Evolutionary conservation across 2,329 filamentous ascomycete species (phyloP), one percentile per base, ranked within the genome.

Genomic region (Lachnum nothofagi): DNA sequence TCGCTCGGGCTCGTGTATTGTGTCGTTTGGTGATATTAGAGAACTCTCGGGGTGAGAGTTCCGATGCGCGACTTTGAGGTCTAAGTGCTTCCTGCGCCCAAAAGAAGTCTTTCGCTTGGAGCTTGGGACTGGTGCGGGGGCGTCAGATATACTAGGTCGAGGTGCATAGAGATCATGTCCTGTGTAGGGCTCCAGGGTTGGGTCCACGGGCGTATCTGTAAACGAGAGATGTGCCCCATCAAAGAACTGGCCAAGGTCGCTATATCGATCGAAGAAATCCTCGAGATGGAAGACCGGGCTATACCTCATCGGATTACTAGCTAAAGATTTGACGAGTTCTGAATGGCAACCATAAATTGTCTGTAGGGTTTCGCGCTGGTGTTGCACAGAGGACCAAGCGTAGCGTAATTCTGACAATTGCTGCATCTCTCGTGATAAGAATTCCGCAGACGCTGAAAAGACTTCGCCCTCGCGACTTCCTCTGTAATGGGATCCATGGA

Each of bases 181-280:
- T 0, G 70, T 67, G 46, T 77, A 80, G 45, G 75, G 71, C 58
- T 86, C 80, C 12, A 78, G 72, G 2, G 76, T 68, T 37, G 77
- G 76, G 53, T 88, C 83, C 12, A 83, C 68, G 2, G 76, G 67
- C 1, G 85, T 76, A 58, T 91, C 86, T 1, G 78, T 70, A 46
- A 93, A 79, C 14, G 79, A 84, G 31, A 91, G 73, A 61, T 90
- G 86, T 1, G 86, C 82, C 1, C 85, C 80, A 59, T 93, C 87
- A 46, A 93, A 87, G 4, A 71, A 71, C 0, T 76, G 74, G 1
- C 73, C 72, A 38, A 82, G 73, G 49, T 76, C 78, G 0, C 71
- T 68, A 51, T 95, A 95, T 23, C 89, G 77, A 59, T 93, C 87
- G 59, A 93, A 91, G 67, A 94, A 94, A 63, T 93, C 87, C 55